A percentile compares a stretch with the other conserved stretches of the same genome.
These are phyloP conservation scores for Didymellaceae sp. DNA, from an alignment of 2,329 filamentous ascomycete species.

Conservation along the genomic window DNA sequence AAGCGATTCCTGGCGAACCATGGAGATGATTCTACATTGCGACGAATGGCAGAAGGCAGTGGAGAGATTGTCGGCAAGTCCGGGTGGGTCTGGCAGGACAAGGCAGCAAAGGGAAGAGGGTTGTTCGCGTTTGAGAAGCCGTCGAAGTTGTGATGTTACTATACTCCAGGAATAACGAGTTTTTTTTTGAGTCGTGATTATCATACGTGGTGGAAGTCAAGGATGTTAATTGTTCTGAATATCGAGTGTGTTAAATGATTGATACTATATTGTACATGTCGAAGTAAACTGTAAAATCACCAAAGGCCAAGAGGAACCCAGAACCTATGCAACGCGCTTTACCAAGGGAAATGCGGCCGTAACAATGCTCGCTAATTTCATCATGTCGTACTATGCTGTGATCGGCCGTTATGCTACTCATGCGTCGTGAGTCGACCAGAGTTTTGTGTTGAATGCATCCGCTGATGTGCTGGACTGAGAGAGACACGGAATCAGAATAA, in stretches of 20 bases:
- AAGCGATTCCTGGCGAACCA: slow-evolving; percentile 65
- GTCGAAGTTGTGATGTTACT: slow-evolving; percentile 12
- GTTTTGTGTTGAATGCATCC: slow-evolving; percentile 8
- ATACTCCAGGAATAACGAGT: no score
- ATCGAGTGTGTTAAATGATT: no score
- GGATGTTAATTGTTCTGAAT: no score
- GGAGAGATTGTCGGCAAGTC: slow-evolving; percentile 58
- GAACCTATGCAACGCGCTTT: slow-evolving; percentile 2
- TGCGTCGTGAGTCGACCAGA: slow-evolving; percentile 16
- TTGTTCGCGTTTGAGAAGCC: slow-evolving; percentile 39
- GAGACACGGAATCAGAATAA: background rate
- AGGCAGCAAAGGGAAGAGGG: slow-evolving; percentile 33
- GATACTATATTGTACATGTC: slow-evolving; percentile 12
- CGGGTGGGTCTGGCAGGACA: slow-evolving; percentile 54
- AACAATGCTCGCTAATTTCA: slow-evolving; percentile 16
- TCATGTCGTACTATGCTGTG: slow-evolving; percentile 18
- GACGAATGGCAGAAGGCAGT: slow-evolving; percentile 51
- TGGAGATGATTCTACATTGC: slow-evolving; percentile 58
- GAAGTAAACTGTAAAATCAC: background rate
- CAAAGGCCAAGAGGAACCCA: slow-evolving; percentile 1
- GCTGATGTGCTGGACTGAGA: slow-evolving; percentile 15
- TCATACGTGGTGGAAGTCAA: no score
- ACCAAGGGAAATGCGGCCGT: slow-evolving; percentile 3
- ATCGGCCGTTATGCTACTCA: slow-evolving; percentile 15
- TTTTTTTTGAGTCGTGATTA: no score